Conservation (phyloP, 2,329 filamentous ascomycete genomes). For the Diplodia intermedia region DNA sequence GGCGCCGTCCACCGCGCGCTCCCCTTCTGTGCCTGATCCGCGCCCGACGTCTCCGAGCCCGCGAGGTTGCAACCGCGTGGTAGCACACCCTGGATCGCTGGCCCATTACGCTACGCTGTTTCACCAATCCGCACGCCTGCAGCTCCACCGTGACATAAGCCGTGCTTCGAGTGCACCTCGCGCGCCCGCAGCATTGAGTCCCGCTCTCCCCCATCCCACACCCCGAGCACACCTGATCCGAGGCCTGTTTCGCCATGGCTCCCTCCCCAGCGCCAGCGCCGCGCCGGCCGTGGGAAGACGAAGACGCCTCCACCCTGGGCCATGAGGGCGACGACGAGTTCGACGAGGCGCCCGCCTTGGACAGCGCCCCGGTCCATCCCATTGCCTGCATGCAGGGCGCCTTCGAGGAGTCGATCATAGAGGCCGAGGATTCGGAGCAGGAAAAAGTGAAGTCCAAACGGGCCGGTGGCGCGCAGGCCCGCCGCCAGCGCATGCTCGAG, state of each 20-base stretch:
- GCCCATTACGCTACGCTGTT: constrained; percentile 31
- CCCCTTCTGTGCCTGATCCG: constrained; percentile 30
- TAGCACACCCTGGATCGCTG: constrained; percentile 31
- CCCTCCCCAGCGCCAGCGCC: constrained; percentile 21
- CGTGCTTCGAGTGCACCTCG: constrained; percentile 24
- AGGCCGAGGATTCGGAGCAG: constrained; percentile 60
- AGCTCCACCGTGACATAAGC: constrained; percentile 32
- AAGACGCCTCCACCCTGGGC: constrained; percentile 29
- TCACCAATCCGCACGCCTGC: constrained; percentile 32
- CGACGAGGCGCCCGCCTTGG: constrained; percentile 30
- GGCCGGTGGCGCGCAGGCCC: constrained; percentile 62
- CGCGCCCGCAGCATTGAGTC: constrained; percentile 29
- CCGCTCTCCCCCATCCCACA: constrained; percentile 25
- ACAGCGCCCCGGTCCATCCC: constrained; percentile 65
- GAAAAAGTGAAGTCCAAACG: constrained; percentile 44
- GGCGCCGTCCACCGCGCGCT: constrained; percentile 7
- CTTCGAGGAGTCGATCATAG: constrained; percentile 81
- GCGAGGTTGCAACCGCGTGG: constrained; percentile 27
- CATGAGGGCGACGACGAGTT: constrained; percentile 31
- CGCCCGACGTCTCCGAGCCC: constrained; percentile 16
- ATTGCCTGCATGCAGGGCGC: constrained; percentile 78
- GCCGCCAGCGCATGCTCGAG: constrained; percentile 60
- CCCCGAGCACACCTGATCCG: constrained; percentile 18
- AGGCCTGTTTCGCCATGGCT: constrained; percentile 25
- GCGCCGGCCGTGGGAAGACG: constrained; percentile 27